Evolutionary conservation across 768 basidiomycete genomes (phyloP), one percentile per base, ranked within the genome.

Genomic region (Tulasnella sp.): DNA sequence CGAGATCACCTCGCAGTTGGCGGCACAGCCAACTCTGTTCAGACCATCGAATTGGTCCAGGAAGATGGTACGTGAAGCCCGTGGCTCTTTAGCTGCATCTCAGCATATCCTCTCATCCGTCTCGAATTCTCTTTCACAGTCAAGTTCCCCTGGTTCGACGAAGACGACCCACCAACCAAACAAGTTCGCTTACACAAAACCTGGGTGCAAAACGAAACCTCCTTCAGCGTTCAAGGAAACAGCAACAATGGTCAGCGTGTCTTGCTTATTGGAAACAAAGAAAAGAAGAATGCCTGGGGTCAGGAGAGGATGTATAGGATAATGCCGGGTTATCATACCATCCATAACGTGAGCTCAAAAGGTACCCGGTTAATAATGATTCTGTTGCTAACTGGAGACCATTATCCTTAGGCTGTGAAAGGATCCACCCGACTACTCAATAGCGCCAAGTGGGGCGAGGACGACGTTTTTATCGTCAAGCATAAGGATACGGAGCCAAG

Each of bases 61-160:
- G 71, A 73, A 48, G 71, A 73, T 42, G 71, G 71, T 73, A 73
- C n/a, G 71, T 2, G 11, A 23, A 13, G 0, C 37, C 7, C 0
- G 4, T 73, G 23, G 2, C 37, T 73, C 7, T 42, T 2, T 2
- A 13, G 0, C 61, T 1, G 16, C 5, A 16, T 1, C 26, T 29
- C 10, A 26, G 5, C 32, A 1, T 35, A 3, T 15, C 6, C 61
- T 10, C 6, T 5, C 9, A 10, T 5, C 2, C n/a, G 71, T 23
- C n/a, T 11, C 5, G 16, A 9, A 10, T 35, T 0, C 11, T 5
- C 71, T 18, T 73, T 42, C 18, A 9, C 10, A 73, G 71, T 23
- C 29, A 73, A 42, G 0, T 48, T 73, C n/a, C 71, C 71, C 15
- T 73, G 71, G 71, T 73, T 48, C 71, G 71, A 73, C 71, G 40